Base-by-base conservation (phyloP, 495 filamentous ascomycete genomes). In the Talaromyces ruber region DNA sequence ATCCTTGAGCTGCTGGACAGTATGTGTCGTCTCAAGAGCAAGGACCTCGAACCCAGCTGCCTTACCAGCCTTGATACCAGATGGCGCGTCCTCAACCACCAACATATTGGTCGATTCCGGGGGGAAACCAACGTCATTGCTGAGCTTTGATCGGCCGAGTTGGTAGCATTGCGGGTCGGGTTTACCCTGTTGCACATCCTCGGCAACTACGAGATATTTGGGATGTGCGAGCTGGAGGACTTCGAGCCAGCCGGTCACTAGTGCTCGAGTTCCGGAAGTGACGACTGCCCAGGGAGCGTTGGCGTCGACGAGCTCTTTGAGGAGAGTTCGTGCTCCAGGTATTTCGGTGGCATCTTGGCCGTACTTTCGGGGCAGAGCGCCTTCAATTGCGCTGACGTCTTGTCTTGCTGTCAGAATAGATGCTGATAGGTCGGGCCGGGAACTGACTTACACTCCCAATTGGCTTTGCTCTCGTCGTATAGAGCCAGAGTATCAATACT, bases 21-120 rank as follows among this genome's bases (percentile, higher is more conserved):
- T 82, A 73, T 98, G 93, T 53, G 89, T 93, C 47, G 93, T 97
- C 53, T 88, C 86, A 32, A 98, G 72, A n/a, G 86, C 93, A 50
- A 96, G 74, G 4, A 98, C 94, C 69, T 85, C 86, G 75, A 91
- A 98, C 2, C 91, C 91, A 2, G 94, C 93, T 1, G 86, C 90
- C 74, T 94, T 96, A 24, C 94, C 93, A 21, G 93, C 87, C 56
- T 74, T 76, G 64, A 97, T 93, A 3, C 94, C 94, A n/a, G 93
- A 92, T 0, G 94, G 93, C 55, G 89, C 88, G 74, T 98, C 94
- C 72, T 98, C 94, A 6, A 98, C 73, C 34, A 98, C 93, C 18
- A 97, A 76, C 21, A 94, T 76, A 14, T 80, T 73, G 12, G 71
- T 72, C 1, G 79, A 76, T n/a, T 79, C 70, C 37, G 69, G 67